A percentile compares a stretch with the other conserved stretches of the same genome.
phyloP scores from a whole-genome alignment of 139 green algal species.

The Chlamydomonas sphaeroides region DNA sequence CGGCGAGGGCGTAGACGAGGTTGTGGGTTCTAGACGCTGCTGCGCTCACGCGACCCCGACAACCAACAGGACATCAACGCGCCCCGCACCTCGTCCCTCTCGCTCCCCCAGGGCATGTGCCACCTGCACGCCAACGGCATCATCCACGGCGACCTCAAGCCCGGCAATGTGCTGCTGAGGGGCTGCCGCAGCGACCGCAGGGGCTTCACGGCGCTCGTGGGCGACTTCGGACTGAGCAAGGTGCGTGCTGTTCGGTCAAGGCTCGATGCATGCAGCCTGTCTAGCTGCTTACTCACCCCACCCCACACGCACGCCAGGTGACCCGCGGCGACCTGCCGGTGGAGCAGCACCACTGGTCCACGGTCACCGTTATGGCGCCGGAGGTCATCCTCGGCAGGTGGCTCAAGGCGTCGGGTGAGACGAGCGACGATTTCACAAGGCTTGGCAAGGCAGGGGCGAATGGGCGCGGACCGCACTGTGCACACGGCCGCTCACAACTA shows the following conservation, averaged over 20 bases:
- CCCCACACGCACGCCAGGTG: background rate
- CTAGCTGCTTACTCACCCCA: no score
- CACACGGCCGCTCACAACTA: no score
- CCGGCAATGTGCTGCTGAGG: conserved; percentile 26
- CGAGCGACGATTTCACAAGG: no score
- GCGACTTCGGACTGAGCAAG: conserved; percentile 22
- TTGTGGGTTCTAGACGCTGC: no score
- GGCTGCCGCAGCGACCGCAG: conserved; percentile 5
- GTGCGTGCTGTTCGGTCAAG: background rate
- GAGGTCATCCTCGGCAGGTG: conserved; percentile 25
- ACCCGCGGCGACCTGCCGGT: conserved; percentile 7
- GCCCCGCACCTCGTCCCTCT: no score
- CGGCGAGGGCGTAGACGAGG: no score
- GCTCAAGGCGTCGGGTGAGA: conserved; percentile 20
- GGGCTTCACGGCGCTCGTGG: conserved; percentile 1
- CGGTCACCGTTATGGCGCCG: conserved; percentile 19
- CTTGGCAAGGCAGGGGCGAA: no score
- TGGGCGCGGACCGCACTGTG: no score
- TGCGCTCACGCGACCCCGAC: no score
- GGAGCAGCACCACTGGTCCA: conserved; percentile 26
- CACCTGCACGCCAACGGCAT: conserved; percentile 41
- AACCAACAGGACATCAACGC: no score
- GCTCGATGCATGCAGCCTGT: background rate
- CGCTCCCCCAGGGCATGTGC: conserved; percentile 14
- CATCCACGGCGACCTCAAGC: conserved; percentile 28